These are phyloP conservation scores for Cinnamomum micranthum DNA, from an alignment of 164 flowering plant genomes.

Conservation along the genomic window DNA sequence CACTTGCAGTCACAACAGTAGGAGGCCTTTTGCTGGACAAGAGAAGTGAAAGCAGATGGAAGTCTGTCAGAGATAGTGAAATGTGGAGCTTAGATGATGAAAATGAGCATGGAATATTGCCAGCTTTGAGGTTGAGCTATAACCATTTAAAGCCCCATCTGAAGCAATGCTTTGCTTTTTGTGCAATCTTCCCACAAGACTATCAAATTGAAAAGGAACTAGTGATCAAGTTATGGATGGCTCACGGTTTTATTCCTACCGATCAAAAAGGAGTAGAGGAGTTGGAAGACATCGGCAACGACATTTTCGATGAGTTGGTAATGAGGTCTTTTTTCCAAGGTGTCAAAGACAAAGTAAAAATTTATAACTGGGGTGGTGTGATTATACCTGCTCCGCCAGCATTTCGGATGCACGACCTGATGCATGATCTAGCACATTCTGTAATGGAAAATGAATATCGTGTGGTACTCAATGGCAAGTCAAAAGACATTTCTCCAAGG, in stretches of 20 bases:
- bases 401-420: slow-evolving; percentile 10
- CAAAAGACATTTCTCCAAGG: no score
- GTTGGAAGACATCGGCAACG: not conserved
- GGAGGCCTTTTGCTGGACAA: not conserved
- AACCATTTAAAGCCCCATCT: not conserved
- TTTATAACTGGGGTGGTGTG: not conserved
- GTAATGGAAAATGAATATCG: not conserved
- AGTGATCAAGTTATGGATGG: slow-evolving; percentile 9
- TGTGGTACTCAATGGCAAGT: not conserved
- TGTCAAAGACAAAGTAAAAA: not conserved
- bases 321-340: not conserved
- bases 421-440: slow-evolving; percentile 4
- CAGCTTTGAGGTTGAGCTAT: slow-evolving; percentile 9
- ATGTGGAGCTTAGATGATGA: not conserved
- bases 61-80: not conserved
- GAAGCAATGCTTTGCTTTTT: slow-evolving; percentile 8
- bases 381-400: not conserved
- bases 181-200: slow-evolving; percentile 8
- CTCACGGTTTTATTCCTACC: not conserved
- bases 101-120: not conserved
- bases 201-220: not conserved
- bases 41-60: not conserved
- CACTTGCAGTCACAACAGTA: slow-evolving; percentile 3
- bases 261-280: not conserved
- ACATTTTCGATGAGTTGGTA: not conserved